Base-by-base conservation (phyloP, 2,329 filamentous ascomycete genomes). In the Aspergillus proliferans region DNA sequence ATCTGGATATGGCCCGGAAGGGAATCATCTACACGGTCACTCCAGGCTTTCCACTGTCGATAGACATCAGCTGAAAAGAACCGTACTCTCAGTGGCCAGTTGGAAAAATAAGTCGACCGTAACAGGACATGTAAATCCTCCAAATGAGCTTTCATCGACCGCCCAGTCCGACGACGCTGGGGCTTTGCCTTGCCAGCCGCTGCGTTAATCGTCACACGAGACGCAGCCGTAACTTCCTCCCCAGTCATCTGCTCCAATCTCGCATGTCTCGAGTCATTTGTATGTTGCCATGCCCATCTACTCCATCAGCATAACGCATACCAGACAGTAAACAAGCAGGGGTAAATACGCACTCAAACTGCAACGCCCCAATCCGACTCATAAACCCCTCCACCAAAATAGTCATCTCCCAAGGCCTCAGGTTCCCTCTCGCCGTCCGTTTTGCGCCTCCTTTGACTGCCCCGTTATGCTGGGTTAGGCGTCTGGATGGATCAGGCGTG, bases 391-490 rank as follows among this genome's bases (percentile, higher is more conserved):
- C 87, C 1, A 97, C 86, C 5, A 96, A 76, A 38, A 83, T 84
- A 2, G 88, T 81, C 86, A 95, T 94, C 64, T 95, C 87, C 90
- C 93, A 97, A 0, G 93, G 93, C 39, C 88, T 80, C 52, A 91
- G 71, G 3, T 71, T 82, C 43, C 74, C 70, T 46, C 81, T 78
- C 9, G 85, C 81, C 0, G 93, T 98, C 43, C 84, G 80, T 26
- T 76, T 81, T 26, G 93, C 93, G 33, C 93, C 93, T 46, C 93
- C 93, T 63, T 83, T 86, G 28, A 78, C 78, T 45, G 83, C 74
- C 46, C 93, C 93, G 78, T 98, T 98, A 71, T 98, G 93, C 67
- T 97, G 93, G 53, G 83, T 84, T 21, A 97, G 77, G 12, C 93
- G 86, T 51, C 92, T 81, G 1, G 84, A 83, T 39, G 93, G 92